Base-by-base conservation (phyloP, 441 rosid species). In the Pelargonium myrrhifolium region DNA sequence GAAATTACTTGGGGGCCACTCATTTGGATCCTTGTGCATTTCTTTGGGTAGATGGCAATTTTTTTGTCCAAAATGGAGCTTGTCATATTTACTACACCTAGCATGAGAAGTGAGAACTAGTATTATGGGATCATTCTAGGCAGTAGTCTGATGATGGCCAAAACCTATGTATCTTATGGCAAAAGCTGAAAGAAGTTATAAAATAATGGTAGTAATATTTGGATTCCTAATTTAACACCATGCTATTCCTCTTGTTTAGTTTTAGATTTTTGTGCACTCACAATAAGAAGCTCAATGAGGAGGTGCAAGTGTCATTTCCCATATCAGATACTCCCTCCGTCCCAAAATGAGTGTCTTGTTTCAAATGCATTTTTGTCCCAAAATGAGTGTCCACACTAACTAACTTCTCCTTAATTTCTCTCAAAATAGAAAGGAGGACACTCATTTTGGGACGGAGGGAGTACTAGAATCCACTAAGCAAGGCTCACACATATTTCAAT, bases 81-180 rank as follows among this genome's bases (percentile, higher is more conserved):
- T n/a, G 37, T 55, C 66, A 61, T 22, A 63, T 40, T 3, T 45
- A 47, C 20, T 67, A 45, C 63, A 68, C 45, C 26, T 67, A 67
- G 69, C 15, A 67, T n/a, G n/a, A n/a, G n/a, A n/a, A n/a, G n/a
- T 31, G 53, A 60, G 26, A 67, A 6, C 51, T 39, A 65, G 51
- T 71, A 62, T 53, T 22, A 20, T 64, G 15, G 39, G 17, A 59
- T 26, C 43, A 67, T 6, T 43, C 24, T 28, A 10, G 62, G 56
- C 47, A 69, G 17, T 15, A n/a, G 31, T 62, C 22, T 18, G 31
- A 43, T 62, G 43, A 55, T 69, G 67, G 47, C 64, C 7, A 35
- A 14, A 15, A 61, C 64, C 10, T 28, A 11, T 11, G 4, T 12
- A 43, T 43, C 49, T 11, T 9, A 2, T 11, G 49, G 40, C 10